These are phyloP conservation scores for Prunus mira DNA, from an alignment of 306 rosid genomes.

Conservation along the genomic window DNA sequence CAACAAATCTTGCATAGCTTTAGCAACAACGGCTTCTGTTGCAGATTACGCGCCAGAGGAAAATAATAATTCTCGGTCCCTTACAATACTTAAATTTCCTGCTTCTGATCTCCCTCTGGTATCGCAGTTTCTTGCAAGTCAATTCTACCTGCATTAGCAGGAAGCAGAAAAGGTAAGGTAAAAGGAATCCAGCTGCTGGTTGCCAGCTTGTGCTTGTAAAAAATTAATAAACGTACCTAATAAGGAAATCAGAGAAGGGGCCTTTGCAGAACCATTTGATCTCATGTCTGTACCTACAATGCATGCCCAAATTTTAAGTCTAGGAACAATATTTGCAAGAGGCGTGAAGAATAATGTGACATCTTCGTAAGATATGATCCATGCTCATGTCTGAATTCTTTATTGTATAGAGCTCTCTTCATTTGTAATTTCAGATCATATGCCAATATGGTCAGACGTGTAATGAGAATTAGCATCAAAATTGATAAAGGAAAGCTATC, in stretches of 20 bases:
- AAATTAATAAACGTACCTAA: slow-evolving; percentile 54
- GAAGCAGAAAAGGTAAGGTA: background rate
- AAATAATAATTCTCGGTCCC: slow-evolving; percentile 26
- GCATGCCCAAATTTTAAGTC: slow-evolving; percentile 2
- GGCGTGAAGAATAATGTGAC: background rate
- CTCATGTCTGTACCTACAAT: slow-evolving; percentile 62
- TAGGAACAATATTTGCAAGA: background rate
- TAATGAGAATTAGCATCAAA: background rate
- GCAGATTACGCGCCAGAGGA: slow-evolving; percentile 17
- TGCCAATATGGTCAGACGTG: background rate
- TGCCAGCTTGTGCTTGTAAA: background rate
- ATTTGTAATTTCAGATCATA: background rate
- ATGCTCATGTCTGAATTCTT: background rate
- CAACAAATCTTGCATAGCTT: background rate
- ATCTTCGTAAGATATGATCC: background rate
- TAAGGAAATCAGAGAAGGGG: slow-evolving; percentile 80
- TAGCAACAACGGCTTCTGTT: background rate
- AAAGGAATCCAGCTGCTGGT: background rate
- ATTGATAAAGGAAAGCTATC: background rate
- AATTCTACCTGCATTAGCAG: slow-evolving; percentile 58
- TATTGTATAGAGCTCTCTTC: background rate
- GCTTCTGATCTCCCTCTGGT: slow-evolving; percentile 72
- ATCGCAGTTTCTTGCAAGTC: slow-evolving; percentile 76
- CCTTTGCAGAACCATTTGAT: slow-evolving; percentile 51
- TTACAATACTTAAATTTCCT: slow-evolving; percentile 37